Conservation (phyloP, 2,329 filamentous ascomycete genomes). For the Claviceps sp. region DNA sequence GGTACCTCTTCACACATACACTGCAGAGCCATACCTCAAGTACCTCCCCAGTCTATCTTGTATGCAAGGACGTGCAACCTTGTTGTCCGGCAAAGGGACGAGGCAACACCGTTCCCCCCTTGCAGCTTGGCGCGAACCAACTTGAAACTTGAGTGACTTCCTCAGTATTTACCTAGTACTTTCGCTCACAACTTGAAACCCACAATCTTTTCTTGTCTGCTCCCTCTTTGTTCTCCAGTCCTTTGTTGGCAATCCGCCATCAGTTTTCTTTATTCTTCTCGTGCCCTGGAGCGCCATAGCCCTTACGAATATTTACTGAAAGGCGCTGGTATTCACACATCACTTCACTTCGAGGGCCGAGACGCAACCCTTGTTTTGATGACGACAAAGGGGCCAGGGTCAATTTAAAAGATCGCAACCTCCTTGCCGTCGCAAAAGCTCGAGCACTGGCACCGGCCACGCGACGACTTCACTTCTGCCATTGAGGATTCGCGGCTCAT, state of each 20-base stretch:
- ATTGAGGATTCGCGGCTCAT: not conserved
- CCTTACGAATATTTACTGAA: not conserved
- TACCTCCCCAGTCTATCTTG: too few species aligned
- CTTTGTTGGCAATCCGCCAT: not conserved
- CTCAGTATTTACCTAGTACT: not conserved
- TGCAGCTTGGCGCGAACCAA: too few species aligned
- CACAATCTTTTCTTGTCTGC: not conserved
- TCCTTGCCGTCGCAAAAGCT: not conserved
- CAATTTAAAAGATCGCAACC: not conserved
- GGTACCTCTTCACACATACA: too few species aligned
- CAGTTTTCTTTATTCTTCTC: not conserved
- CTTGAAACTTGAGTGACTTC: not conserved
- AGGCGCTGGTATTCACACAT: not conserved
- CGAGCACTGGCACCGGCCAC: not conserved
- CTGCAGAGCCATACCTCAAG: too few species aligned
- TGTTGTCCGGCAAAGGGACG: too few species aligned
- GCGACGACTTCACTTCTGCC: not conserved
- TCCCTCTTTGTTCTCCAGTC: not conserved
- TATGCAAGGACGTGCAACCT: too few species aligned
- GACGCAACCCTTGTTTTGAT: not conserved
- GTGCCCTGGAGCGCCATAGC: not conserved
- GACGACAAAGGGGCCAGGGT: not conserved
- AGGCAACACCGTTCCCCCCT: too few species aligned
- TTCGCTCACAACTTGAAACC: not conserved
- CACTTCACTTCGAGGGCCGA: not conserved